Evolutionary conservation across 176 grass and related monocot genomes (phyloP).

Genomic region (Aegilops sharonensis): DNA sequence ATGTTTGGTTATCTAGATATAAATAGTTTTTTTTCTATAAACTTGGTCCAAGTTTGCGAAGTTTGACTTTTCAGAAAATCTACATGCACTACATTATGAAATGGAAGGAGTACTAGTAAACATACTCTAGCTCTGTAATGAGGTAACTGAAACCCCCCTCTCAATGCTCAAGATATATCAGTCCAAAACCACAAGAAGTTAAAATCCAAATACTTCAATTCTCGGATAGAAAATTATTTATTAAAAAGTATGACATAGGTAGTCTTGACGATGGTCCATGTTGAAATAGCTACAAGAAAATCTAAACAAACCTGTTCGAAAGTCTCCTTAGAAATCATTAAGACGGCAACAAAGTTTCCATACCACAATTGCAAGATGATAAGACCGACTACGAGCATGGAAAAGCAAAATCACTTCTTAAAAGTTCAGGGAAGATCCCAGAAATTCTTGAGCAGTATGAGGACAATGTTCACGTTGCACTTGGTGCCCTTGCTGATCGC

Average conservation of each 20-base stretch:
- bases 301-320: not conserved
- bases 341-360: not conserved
- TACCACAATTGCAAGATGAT: not conserved
- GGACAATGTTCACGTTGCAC: not conserved
- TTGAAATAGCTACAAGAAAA: not conserved
- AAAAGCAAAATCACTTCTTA: not conserved
- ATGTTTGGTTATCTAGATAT: no score
- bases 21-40: no score
- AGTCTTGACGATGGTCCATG: not conserved
- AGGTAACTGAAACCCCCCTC: no score
- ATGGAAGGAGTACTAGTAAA: no score
- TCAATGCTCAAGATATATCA: not conserved
- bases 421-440: not conserved
- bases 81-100: no score
- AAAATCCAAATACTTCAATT: not conserved
- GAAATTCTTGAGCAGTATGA: conserved; percentile 13
- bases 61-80: no score
- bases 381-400: not conserved
- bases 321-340: not conserved
- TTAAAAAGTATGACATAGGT: not conserved
- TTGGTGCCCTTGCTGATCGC: not conserved
- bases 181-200: not conserved
- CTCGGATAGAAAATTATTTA: not conserved
- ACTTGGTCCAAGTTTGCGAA: no score
- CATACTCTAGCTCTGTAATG: not conserved